Base-by-base conservation (phyloP, 371 early-diverging fungal species). In the Mortierella sp. region DNA sequence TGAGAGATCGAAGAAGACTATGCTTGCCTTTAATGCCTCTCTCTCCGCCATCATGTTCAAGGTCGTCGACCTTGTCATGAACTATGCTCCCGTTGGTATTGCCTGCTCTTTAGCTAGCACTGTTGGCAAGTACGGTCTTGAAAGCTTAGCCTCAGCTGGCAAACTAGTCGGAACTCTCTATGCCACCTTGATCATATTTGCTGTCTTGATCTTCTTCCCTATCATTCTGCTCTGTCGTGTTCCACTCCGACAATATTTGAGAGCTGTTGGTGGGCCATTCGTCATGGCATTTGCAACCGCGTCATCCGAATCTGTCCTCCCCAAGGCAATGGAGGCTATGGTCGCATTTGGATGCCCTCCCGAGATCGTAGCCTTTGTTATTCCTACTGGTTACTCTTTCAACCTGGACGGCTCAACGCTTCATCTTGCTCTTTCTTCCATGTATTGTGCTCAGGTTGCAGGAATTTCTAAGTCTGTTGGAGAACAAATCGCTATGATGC, bases 281-380 rank as follows among this genome's bases (percentile, higher is more conserved):
- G 62, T 94, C 50, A 89, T 95, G 76, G 94, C 95, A n/a, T 95
- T 94, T 75, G 90, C 93, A 67, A 93, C 95, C n/a, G 94, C 95
- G 19, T 93, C 94, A 11, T 93, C 93, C 62, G 95, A 95, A 80
- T 92, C 95, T 22, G 94, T 94, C 7, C 84, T 95, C 13, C 93
- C 93, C 16, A 86, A 87, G 57, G 95, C 94, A 22, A 89, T 95
- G 86, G 91, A 93, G 77, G 86, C 86, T 65, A 90, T 95, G 87
- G 87, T 91, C 48, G 87, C 70, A 2, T 92, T 93, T 76, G 95
- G 95, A n/a, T 91, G 92, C 70, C 87, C 93, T 9, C 88, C 88
- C 45, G 83, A 91, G 50, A 88, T 94, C 52, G 92, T 91, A 13
- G 90, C 90, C 9, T 95, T 93, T 75, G 94, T 93, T 36, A 89